Base-by-base conservation (phyloP, 2,329 filamentous ascomycete genomes). In the Hymenoscyphus occultus region DNA sequence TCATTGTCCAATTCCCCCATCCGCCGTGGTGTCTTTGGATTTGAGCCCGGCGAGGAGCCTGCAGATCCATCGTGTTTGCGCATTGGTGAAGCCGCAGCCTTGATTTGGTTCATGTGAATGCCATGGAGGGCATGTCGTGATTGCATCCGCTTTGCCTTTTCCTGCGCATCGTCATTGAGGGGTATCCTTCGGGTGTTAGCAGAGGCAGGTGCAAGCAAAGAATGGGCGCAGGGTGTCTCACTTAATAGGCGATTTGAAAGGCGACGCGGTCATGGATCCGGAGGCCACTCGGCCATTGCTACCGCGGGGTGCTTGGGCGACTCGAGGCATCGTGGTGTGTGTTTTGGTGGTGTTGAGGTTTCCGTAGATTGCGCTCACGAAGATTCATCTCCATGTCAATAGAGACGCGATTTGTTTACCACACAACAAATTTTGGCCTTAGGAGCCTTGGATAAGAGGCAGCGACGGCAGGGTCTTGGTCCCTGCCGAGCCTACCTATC, bases 101-200 rank as follows among this genome's bases (percentile, higher is more conserved):
- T 92, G 72, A 98, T 89, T 76, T 96, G 89, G 79, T 95, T 95
- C 83, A 96, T 91, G 76, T 97, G 93, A 71, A 89, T 89, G 77
- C 96, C 92, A 76, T 97, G 90, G 39, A 92, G 86, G 40, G 91
- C 92, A 79, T 96, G 92, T 74, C 95, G 89, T 67, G 91, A 93
- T 75, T 95, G 90, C 74, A 94, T 83, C 60, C 95, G 90, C 72
- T 90, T 89, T 59, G 93, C 93, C 78, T 96, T 97, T 80, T 99
- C 95, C 72, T 90, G 87, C 67, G 87, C 89, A 82, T 99, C 95
- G 80, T 99, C 95, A 80, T 98, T 98, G 68, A 99, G 86, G 42
- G 95, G 93, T 66, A 99, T 96, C 77, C 92, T 96, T 73, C 61
- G 45, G 14, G 39, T 42, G 51, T 70, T 65, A 48, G 40, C 39